Base-by-base conservation (phyloP, 345 rosid genomes). In the Raphanus raphanistrum region DNA sequence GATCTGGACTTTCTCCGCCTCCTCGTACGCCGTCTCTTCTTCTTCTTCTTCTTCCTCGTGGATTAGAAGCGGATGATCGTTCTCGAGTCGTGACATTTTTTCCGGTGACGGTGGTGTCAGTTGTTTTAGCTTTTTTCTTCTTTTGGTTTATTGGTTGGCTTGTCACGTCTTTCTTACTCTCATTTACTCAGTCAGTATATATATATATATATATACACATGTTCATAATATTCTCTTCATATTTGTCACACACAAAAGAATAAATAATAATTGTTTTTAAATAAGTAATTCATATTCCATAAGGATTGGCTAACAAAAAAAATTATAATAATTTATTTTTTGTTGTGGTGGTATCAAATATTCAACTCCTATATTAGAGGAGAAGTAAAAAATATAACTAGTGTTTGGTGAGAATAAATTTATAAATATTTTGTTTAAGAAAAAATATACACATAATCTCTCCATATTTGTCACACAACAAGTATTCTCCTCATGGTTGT, bases 1-100 rank as follows among this genome's bases (percentile, higher is more conserved):
- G 55, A 94, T 80, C 72, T 81, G 92, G 55, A 94, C 89, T 63
- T 90, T 94, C 84, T 90, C 98, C n/a, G 81, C 31, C n/a, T 85
- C 70, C 0, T 87, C 93, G 69, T 90, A 94, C 0, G 97, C 97
- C 1, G 84, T 71, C 41, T 92, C 97, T 35, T 85, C 85, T 17
- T 76, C 79, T 12, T 77, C 81, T 10, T 55, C 74, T 13, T 48
- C 16, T 1, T 27, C 78, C 15, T 52, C 60, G 11, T 41, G 48
- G 12, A 64, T 66, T 0, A 79, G 70, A 11, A 79, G 74, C 15
- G 74, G 78, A 7, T 32, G 71, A 1, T 73, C 60, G 70, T 36
- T 68, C 59, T 79, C 82, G 27, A 50, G 27, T 1, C 26, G 48
- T 52, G 71, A 25, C 82, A 79, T 79, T 48, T 48, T 63, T 54